Evolutionary conservation across 192 early-diverging fungal species (phyloP).

Genomic region (Pilaira anomala): DNA sequence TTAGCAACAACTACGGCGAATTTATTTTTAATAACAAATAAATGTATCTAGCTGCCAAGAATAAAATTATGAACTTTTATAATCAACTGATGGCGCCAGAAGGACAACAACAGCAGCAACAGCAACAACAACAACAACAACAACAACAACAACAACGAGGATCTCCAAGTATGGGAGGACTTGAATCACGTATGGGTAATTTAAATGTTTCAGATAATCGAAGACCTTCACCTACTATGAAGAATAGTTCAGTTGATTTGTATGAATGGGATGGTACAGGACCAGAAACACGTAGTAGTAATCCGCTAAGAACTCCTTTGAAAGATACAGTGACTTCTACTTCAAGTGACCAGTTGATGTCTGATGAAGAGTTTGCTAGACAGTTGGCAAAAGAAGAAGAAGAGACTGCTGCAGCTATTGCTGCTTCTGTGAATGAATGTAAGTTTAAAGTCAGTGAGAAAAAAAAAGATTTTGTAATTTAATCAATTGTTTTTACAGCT

Average conservation of each 20-base stretch:
- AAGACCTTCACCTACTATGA: not conserved
- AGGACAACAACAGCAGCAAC: not conserved
- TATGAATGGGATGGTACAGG: constrained; percentile 21
- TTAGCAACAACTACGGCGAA: not conserved
- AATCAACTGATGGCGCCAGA: constrained; percentile 20
- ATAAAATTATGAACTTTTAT: constrained; percentile 51
- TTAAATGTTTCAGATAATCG: constrained; percentile 24
- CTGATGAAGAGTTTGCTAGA: constrained; percentile 53
- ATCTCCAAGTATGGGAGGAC: no score
- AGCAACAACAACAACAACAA: not conserved
- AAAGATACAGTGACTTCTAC: constrained; percentile 19
- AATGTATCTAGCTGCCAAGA: constrained; percentile 46
- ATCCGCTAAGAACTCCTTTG: not conserved
- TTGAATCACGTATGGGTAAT: constrained; percentile 22
- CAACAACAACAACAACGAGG: not conserved
- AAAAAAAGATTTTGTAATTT: not conserved
- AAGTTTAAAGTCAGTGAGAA: not conserved
- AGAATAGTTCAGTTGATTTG: constrained; percentile 1
- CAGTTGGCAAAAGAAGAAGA: constrained; percentile 35
- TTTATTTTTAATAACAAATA: not conserved
- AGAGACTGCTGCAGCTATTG: not conserved
- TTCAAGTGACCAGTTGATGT: constrained; percentile 40
- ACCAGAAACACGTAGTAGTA: not conserved
- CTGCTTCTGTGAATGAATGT: not conserved
- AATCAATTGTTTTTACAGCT: not conserved